Conservation (phyloP, 1,284 basidiomycete species). For the Ganoderma resinaceum region DNA sequence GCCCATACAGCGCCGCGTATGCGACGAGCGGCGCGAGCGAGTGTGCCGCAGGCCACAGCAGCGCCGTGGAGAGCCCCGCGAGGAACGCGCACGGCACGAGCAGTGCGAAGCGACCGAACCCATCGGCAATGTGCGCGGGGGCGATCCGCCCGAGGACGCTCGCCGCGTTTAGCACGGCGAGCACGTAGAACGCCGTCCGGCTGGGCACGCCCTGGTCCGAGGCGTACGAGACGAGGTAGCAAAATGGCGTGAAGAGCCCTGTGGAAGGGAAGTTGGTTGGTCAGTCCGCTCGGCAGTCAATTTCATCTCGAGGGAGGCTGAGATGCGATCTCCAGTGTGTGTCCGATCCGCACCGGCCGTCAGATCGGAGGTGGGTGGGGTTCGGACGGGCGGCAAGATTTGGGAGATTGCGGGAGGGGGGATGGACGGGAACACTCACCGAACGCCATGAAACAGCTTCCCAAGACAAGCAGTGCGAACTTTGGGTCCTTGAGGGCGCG, state of each 20-base stretch:
- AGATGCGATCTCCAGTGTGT: slow-evolving; percentile 15
- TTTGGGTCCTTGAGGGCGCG: slow-evolving; percentile 38
- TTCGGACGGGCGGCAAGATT: slow-evolving; percentile 11
- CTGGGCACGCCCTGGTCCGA: slow-evolving; percentile 27
- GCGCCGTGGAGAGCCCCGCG: slow-evolving; percentile 60
- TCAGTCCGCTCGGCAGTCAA: not conserved
- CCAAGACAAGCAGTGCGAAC: slow-evolving; percentile 41
- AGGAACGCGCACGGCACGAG: slow-evolving; percentile 67
- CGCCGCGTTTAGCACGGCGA: slow-evolving; percentile 70
- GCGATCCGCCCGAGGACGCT: slow-evolving; percentile 64
- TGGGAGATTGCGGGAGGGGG: not conserved
- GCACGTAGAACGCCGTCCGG: slow-evolving; percentile 50
- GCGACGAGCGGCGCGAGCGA: slow-evolving; percentile 46
- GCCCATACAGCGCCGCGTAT: slow-evolving; percentile 65
- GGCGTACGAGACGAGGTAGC: slow-evolving; percentile 38
- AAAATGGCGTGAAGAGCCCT: slow-evolving; percentile 68
- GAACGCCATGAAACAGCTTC: slow-evolving; percentile 43
- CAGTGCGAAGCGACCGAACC: slow-evolving; percentile 61
- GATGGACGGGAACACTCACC: slow-evolving; percentile 26
- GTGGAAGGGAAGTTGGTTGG: not conserved
- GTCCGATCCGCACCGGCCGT: slow-evolving; percentile 7
- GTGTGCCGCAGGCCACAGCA: slow-evolving; percentile 59
- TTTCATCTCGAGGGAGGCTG: not conserved
- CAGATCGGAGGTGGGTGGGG: slow-evolving; percentile 1
- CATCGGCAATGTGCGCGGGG: slow-evolving; percentile 68